Percentiles rank a stretch among this genome's conserved stretches.
Conservation (phyloP, 305 asterid genomes). For the Rubia balearica region DNA sequence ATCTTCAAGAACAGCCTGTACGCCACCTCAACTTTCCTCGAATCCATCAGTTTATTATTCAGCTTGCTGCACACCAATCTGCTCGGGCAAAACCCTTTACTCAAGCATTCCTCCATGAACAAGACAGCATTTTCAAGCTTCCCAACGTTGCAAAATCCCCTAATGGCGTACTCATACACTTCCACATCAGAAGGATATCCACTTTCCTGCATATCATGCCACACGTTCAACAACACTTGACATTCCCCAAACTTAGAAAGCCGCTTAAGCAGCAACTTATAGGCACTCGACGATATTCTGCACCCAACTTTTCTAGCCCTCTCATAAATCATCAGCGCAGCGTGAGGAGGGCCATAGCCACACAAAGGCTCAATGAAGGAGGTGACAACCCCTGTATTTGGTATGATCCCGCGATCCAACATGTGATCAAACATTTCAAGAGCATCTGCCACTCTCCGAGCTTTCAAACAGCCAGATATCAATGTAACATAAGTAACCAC, state of each 20-base stretch:
- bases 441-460: slow-evolving; percentile 74
- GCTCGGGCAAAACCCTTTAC: slow-evolving; percentile 59
- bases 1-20: slow-evolving; percentile 65
- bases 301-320: slow-evolving; percentile 71
- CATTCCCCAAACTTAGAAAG: slow-evolving; percentile 81
- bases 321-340: slow-evolving; percentile 71
- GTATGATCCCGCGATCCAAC: slow-evolving; percentile 55
- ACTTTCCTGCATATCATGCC: slow-evolving; percentile 79
- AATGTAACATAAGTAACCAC: slow-evolving; percentile 55
- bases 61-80: slow-evolving; percentile 71
- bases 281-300: slow-evolving; percentile 49
- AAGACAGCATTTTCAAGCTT: slow-evolving; percentile 61
- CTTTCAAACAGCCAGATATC: slow-evolving; percentile 46
- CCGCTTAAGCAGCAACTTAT: slow-evolving; percentile 68
- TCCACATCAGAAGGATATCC: slow-evolving; percentile 65
- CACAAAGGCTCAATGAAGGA: slow-evolving; percentile 61
- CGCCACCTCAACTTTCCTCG: slow-evolving; percentile 61
- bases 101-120: slow-evolving; percentile 65
- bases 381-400: slow-evolving; percentile 56
- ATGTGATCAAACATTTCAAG: slow-evolving; percentile 72
- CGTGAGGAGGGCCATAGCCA: slow-evolving; percentile 86
- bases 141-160: slow-evolving; percentile 76
- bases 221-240: slow-evolving; percentile 58
- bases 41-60: slow-evolving; percentile 55
- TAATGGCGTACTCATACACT: slow-evolving; percentile 64